phyloP scores from a whole-genome alignment of 1,284 basidiomycete genomes.

The Wallemia hederae region DNA sequence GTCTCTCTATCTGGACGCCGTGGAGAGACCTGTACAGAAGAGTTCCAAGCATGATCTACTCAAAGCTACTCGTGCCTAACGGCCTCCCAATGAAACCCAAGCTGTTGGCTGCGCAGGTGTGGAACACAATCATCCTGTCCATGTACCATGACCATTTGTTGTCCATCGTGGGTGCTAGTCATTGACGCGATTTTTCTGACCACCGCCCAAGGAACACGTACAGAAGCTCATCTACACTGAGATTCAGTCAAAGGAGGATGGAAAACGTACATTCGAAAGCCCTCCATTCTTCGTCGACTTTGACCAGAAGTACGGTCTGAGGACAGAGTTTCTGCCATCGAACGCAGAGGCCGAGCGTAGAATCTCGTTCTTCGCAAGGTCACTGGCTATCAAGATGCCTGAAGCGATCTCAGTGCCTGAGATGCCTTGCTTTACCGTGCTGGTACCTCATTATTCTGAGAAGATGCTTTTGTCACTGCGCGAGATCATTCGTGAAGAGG shows the following conservation, averaged over 20 bases:
- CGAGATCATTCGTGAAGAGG: conserved; percentile 88
- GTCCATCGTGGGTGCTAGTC: conserved; percentile 31
- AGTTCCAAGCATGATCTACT: conserved; percentile 75
- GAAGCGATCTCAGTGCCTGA: conserved; percentile 71
- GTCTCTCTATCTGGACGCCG: conserved; percentile 84
- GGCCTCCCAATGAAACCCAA: conserved; percentile 94
- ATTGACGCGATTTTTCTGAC: background rate
- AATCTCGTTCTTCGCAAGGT: conserved; percentile 89
- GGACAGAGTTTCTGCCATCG: conserved; percentile 71
- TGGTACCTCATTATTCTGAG: conserved; percentile 85
- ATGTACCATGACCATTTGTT: conserved; percentile 94
- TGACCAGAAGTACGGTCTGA: conserved; percentile 50
- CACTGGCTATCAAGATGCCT: conserved; percentile 62
- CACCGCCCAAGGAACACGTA: conserved; percentile 29
- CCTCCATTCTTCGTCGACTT: conserved; percentile 86
- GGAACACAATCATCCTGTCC: conserved; percentile 96
- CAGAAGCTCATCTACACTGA: conserved; percentile 84
- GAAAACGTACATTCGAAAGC: conserved; percentile 45
- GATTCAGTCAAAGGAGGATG: conserved; percentile 53
- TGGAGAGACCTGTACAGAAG: conserved; percentile 85
- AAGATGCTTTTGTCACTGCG: conserved; percentile 78
- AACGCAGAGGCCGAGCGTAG: conserved; percentile 77
- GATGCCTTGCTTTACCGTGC: conserved; percentile 88
- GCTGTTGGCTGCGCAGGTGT: conserved; percentile 83
- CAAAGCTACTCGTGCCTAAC: conserved; percentile 60